Conservation (phyloP, 2,329 filamentous ascomycete genomes). For the Neofusicoccum parvum region DNA sequence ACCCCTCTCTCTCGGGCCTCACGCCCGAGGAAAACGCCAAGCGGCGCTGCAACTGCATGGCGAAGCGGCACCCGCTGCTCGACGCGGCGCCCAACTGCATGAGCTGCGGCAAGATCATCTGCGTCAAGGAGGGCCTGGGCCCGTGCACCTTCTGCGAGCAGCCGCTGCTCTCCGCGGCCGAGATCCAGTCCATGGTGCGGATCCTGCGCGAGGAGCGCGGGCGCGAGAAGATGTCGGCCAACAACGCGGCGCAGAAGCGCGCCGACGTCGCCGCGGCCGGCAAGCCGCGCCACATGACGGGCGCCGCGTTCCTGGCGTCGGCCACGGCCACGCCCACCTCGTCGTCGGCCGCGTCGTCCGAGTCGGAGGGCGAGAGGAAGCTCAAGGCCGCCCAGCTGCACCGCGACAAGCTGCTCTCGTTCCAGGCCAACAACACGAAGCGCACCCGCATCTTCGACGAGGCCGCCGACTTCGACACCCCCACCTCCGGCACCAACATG, state of each 20-base stretch:
- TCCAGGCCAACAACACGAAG: conserved; percentile 82
- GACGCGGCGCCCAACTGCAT: conserved; percentile 92
- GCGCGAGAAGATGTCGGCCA: conserved; percentile 79
- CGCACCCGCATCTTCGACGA: conserved; percentile 86
- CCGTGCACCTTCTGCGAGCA: conserved; percentile 89
- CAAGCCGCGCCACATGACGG: conserved; percentile 39
- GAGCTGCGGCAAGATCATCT: conserved; percentile 91
- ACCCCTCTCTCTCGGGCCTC: conserved; percentile 63
- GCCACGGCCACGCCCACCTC: conserved; percentile 33
- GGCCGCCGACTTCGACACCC: conserved; percentile 72
- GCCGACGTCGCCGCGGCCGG: conserved; percentile 53
- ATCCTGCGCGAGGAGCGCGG: conserved; percentile 84
- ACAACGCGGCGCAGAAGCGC: conserved; percentile 69
- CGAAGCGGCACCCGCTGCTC: conserved; percentile 81
- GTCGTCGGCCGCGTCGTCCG: conserved; percentile 39
- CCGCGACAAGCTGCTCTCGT: conserved; percentile 76
- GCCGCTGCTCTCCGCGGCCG: conserved; percentile 69
- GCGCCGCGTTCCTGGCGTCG: conserved; percentile 25
- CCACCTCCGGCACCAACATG: conserved; percentile 64
- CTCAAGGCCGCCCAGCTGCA: conserved; percentile 74
- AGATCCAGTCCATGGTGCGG: conserved; percentile 83
- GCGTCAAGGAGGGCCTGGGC: conserved; percentile 88
- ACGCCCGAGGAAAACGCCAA: conserved; percentile 56
- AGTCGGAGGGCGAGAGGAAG: conserved; percentile 51
- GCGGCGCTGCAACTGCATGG: conserved; percentile 84